Evolutionary conservation across 176 grass and related monocot species (phyloP), one percentile per base, ranked within the genome.

Genomic region (Areca catechu): DNA sequence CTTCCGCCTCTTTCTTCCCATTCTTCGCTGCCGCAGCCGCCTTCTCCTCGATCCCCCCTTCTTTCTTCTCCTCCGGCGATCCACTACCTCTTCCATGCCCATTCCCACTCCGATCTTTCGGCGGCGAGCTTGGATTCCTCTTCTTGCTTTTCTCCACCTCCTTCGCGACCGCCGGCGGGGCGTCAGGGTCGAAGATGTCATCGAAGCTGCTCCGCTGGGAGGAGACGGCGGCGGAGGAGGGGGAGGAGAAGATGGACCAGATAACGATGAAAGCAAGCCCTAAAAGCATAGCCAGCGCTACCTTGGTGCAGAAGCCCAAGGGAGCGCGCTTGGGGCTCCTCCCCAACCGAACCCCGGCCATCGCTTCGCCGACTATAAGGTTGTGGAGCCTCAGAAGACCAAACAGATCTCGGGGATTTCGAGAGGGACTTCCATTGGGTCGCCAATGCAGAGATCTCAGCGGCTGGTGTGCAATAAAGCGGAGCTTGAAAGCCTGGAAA

Each of bases 221-320:
- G 34, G 34, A 43, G 34, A 96, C 76, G 49, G 61, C 68, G 20
- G 78, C 77, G 63, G 92, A 71, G 47, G 86, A 77, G 50, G 56
- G 76, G 60, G 80, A 71, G 63, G 92, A 84, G 53, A 90, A 69
- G 3, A 75, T 58, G 64, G 83, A 87, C 92, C 92, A 96, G 51
- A 81, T 68, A 65, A 87, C 66, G 60, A 75, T 71, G 76, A 90
- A 96, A 62, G 80, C 83, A 57, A 96, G 83, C 20, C 86, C 92
- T 67, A 96, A 67, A 20, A 85, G 63, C 73, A 96, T 75, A 48
- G 78, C 86, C 53, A 96, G 78, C 24, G 61, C 49, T 53, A 96
- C 92, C 77, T 90, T 96, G 61, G 77, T 77, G 51, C 20, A 77
- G 69, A 96, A 84, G 20, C 92, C 80, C 72, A 96, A 68, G 60